phyloP scores from a whole-genome alignment of 2,329 filamentous ascomycete genomes.

The Sclerotinia trifoliorum region DNA sequence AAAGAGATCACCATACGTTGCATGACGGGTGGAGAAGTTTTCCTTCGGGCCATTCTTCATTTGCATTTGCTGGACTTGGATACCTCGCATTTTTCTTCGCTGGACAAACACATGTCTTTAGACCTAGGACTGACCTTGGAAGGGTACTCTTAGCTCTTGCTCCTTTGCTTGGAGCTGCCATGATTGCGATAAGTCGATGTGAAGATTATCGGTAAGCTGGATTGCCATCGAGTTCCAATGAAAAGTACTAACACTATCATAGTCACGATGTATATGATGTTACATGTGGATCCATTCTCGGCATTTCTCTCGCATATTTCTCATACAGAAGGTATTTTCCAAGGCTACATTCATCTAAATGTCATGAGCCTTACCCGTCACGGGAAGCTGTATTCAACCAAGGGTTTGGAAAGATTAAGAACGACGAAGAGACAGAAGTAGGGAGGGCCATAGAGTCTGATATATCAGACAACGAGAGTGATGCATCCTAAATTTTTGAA shows the following conservation, averaged over 20 bases:
- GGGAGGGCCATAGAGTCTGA: slow-evolving; percentile 26
- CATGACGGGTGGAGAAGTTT: slow-evolving; percentile 86
- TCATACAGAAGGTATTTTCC: slow-evolving; percentile 67
- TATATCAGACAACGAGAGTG: slow-evolving; percentile 21
- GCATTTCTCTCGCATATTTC: slow-evolving; percentile 61
- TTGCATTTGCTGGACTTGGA: slow-evolving; percentile 75
- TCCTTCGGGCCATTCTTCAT: slow-evolving; percentile 76
- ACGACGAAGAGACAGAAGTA: slow-evolving; percentile 36
- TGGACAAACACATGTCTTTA: slow-evolving; percentile 61
- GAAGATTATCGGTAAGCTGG: slow-evolving; percentile 59
- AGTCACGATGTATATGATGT: slow-evolving; percentile 69
- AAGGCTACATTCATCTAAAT: slow-evolving; percentile 50
- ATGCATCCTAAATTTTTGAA: not conserved
- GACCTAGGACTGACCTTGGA: slow-evolving; percentile 49
- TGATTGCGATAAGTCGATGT: slow-evolving; percentile 67
- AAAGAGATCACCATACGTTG: slow-evolving; percentile 64
- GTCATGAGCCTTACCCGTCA: slow-evolving; percentile 56
- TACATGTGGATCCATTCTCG: slow-evolving; percentile 58
- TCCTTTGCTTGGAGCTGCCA: slow-evolving; percentile 60
- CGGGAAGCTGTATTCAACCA: slow-evolving; percentile 36
- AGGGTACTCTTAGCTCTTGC: slow-evolving; percentile 56
- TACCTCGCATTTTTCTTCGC: slow-evolving; percentile 70
- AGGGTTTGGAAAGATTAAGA: slow-evolving; percentile 39
- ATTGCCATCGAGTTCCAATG: slow-evolving; percentile 5
- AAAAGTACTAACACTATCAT: not conserved